phyloP scores from a whole-genome alignment of 2,329 filamentous ascomycete species.

The Penicillium frequentans region DNA sequence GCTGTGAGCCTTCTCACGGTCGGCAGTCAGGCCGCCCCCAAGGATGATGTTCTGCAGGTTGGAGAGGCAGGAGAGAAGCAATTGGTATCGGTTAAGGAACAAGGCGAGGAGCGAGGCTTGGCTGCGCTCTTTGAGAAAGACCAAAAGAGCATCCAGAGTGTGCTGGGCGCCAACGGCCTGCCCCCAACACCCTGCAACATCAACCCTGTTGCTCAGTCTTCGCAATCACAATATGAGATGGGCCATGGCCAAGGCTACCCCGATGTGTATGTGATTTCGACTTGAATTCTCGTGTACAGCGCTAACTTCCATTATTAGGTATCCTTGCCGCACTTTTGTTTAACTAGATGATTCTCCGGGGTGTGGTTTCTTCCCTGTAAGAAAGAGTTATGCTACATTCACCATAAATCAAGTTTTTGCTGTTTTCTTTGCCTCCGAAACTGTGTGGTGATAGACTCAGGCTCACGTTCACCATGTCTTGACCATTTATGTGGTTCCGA shows the following conservation, averaged over 20 bases:
- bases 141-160: slow-evolving; percentile 53
- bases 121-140: slow-evolving; percentile 72
- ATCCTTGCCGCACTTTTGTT: slow-evolving; percentile 48
- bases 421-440: neutral
- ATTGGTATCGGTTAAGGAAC: slow-evolving; percentile 73
- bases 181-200: slow-evolving; percentile 83
- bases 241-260: slow-evolving; percentile 66
- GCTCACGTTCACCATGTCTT: neutral
- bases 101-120: slow-evolving; percentile 70
- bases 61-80: slow-evolving; percentile 71
- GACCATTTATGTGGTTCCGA: neutral
- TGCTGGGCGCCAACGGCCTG: slow-evolving; percentile 74
- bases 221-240: slow-evolving; percentile 63
- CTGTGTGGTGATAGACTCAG: neutral
- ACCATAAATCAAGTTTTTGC: neutral
- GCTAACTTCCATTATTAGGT: slow-evolving; percentile 31
- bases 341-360: slow-evolving; percentile 25
- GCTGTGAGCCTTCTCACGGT: slow-evolving; percentile 81
- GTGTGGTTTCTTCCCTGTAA: neutral
- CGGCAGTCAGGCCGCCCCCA: slow-evolving; percentile 77
- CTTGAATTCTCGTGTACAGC: neutral
- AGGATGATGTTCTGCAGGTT: slow-evolving; percentile 72
- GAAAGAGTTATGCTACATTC: neutral
- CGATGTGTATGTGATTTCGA: slow-evolving; percentile 58
- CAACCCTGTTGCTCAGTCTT: slow-evolving; percentile 41